Percentiles rank a stretch among this genome's conserved stretches.
Evolutionary conservation across 371 early-diverging fungal genomes (phyloP).

Genomic region (Mortierella sp.): DNA sequence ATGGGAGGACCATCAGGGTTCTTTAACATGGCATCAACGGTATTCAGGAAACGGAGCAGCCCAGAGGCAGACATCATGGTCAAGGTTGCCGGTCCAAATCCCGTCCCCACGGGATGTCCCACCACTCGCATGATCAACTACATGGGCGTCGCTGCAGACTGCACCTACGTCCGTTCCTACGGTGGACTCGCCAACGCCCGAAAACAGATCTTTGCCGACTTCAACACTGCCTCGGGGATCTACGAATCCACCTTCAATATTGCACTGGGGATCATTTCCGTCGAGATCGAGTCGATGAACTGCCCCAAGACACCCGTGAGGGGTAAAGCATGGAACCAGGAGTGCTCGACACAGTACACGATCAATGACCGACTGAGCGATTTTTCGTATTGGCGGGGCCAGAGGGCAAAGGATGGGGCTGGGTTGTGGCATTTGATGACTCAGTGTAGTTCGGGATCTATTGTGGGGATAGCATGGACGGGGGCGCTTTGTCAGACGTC

Average conservation of each 20-base stretch:
- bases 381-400: slow-evolving; percentile 92
- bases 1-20: slow-evolving; percentile 19
- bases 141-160: slow-evolving; percentile 81
- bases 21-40: slow-evolving; percentile 4
- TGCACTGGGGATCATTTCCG: slow-evolving; percentile 85
- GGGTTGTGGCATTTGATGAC: slow-evolving; percentile 97
- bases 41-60: neutral
- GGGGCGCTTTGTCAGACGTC: slow-evolving; percentile 76
- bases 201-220: slow-evolving; percentile 79
- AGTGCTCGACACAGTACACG: slow-evolving; percentile 78
- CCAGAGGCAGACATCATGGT: slow-evolving; percentile 17
- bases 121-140: slow-evolving; percentile 41
- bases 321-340: slow-evolving; percentile 83
- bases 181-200: slow-evolving; percentile 69
- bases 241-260: slow-evolving; percentile 95
- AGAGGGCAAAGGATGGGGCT: slow-evolving; percentile 72
- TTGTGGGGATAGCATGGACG: slow-evolving; percentile 96
- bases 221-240: slow-evolving; percentile 84
- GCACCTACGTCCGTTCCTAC: slow-evolving; percentile 77
- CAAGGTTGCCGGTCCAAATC: slow-evolving; percentile 45
- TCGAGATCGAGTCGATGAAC: slow-evolving; percentile 74
- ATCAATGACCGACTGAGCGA: slow-evolving; percentile 88
- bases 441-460: slow-evolving; percentile 85
- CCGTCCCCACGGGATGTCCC: slow-evolving; percentile 54
- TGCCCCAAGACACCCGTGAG: slow-evolving; percentile 68